These are phyloP conservation scores for Heimioporus sp. DNA, from an alignment of 768 basidiomycete genomes.

Conservation along the genomic window DNA sequence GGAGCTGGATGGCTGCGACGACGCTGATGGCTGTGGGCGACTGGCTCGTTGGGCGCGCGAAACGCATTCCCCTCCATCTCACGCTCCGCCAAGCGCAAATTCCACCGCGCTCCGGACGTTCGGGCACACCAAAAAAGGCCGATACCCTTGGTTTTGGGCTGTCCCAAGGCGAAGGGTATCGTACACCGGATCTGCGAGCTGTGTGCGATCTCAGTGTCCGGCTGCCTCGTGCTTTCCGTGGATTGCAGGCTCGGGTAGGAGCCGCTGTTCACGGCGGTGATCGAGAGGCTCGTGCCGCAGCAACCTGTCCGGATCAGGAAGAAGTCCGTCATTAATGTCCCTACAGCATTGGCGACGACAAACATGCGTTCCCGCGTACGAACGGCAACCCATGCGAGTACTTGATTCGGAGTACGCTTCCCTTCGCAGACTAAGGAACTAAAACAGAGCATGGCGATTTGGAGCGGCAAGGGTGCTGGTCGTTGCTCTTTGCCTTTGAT, in stretches of 20 bases:
- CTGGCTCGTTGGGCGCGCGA: slow-evolving; percentile 82
- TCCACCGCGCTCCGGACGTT: slow-evolving; percentile 77
- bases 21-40: slow-evolving; percentile 58
- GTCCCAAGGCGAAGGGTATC: slow-evolving; percentile 83
- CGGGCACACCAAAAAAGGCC: slow-evolving; percentile 87
- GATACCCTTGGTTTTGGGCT: slow-evolving; percentile 77
- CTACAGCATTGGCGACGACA: slow-evolving; percentile 85
- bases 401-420: slow-evolving; percentile 76
- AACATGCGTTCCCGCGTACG: slow-evolving; percentile 76
- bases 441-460: slow-evolving; percentile 72
- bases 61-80: slow-evolving; percentile 78
- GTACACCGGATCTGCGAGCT: slow-evolving; percentile 85
- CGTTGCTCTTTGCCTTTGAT: too few species aligned
- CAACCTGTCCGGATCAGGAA: slow-evolving; percentile 69
- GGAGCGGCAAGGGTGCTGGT: slow-evolving; percentile 64
- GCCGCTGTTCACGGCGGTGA: slow-evolving; percentile 76
- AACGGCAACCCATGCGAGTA: slow-evolving; percentile 88
- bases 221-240: slow-evolving; percentile 73
- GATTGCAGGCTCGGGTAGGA: slow-evolving; percentile 91
- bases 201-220: slow-evolving; percentile 86
- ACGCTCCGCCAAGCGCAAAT: slow-evolving; percentile 75
- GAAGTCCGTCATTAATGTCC: slow-evolving; percentile 72
- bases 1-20: slow-evolving; percentile 35
- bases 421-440: slow-evolving; percentile 63
- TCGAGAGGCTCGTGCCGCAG: slow-evolving; percentile 66